A percentile compares a stretch with the other conserved stretches of the same genome.
These are phyloP conservation scores for Mycena leptocephala DNA, from an alignment of 768 basidiomycete species.

Conservation along the genomic window DNA sequence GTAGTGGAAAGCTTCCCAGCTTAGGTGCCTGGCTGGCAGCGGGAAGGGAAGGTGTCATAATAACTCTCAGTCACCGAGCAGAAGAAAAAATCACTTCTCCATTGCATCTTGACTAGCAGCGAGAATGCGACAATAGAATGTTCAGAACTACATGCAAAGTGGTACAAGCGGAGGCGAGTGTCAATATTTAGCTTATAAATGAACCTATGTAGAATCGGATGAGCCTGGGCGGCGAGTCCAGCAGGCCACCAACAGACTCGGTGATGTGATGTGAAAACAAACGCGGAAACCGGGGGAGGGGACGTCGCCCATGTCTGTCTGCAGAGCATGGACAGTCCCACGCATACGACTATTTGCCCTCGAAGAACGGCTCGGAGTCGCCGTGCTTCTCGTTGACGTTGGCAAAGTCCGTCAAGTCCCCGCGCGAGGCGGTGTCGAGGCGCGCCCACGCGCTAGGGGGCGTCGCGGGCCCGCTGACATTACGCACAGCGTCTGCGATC, in stretches of 20 bases:
- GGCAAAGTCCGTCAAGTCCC: neutral
- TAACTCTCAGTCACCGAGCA: no score
- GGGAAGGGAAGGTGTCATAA: no score
- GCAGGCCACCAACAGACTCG: neutral
- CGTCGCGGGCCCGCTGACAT: neutral
- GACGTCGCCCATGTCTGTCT: neutral
- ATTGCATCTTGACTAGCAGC: no score
- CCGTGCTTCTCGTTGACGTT: neutral
- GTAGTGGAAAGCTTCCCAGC: no score
- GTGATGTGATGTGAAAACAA: no score
- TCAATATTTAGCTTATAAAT: neutral
- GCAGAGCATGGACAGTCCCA: neutral
- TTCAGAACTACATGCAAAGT: neutral
- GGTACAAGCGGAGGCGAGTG: neutral
- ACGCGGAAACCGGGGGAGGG: neutral
- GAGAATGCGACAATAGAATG: neutral
- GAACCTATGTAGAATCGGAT: neutral
- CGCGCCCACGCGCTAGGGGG: slow-evolving; percentile 3
- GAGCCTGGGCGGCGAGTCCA: neutral
- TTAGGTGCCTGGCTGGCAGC: no score
- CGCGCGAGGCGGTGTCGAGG: neutral
- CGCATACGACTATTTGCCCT: no score
- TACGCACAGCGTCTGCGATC: slow-evolving; percentile 31
- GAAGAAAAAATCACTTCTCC: no score
- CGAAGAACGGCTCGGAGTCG: neutral